Conservation (phyloP, 2,329 filamentous ascomycete genomes). For the Trichoderma lentiforme region DNA sequence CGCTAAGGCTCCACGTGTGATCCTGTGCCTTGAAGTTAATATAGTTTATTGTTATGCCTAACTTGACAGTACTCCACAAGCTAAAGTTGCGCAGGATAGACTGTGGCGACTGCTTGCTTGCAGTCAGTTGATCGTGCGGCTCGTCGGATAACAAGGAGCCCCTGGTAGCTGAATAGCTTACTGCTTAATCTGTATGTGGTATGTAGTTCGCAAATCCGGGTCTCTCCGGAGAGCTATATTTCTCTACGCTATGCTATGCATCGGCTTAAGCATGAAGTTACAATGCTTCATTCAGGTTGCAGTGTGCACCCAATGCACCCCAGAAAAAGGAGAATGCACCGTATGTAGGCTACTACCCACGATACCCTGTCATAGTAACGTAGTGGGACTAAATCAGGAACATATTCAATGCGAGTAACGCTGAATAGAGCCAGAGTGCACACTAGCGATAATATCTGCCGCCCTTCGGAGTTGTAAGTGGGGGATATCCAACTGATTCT, state of each 20-base stretch:
- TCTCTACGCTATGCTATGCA: not conserved
- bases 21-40: not conserved
- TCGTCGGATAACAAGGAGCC: not conserved
- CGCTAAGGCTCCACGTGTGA: not conserved
- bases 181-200: not conserved
- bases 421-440: not conserved
- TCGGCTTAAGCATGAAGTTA: not conserved
- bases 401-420: not conserved
- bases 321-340: not conserved
- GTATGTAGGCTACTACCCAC: not conserved
- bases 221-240: not conserved
- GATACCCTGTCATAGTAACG: not conserved
- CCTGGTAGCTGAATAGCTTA: not conserved
- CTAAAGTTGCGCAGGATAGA: not conserved
- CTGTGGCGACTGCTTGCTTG: not conserved
- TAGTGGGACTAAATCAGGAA: not conserved
- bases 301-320: not conserved
- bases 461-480: not conserved
- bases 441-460: not conserved
- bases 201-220: slow-evolving; percentile 6
- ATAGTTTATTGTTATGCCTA: not conserved
- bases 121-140: not conserved
- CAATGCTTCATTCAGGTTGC: not conserved
- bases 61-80: not conserved
- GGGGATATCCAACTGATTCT: not conserved